Percentiles rank a stretch among this genome's conserved stretches.
Evolutionary conservation across 345 rosid genomes (phyloP).

Genomic region (Pistacia vera): DNA sequence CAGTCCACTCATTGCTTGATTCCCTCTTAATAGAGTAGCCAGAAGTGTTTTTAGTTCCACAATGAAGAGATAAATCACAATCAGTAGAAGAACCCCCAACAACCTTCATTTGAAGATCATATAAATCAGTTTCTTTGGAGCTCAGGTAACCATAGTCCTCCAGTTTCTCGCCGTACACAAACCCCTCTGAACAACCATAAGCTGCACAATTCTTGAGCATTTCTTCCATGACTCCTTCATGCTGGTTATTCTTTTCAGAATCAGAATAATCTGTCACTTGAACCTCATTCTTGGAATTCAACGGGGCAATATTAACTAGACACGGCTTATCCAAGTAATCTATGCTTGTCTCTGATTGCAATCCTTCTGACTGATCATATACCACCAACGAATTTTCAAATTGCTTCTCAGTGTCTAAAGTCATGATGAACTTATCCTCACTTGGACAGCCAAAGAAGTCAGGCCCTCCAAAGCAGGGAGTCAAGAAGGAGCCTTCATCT

Average conservation of each 20-base stretch:
- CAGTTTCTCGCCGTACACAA: conserved; percentile 19
- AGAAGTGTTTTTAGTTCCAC: conserved; percentile 9
- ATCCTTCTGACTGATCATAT: conserved; percentile 43
- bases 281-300: conserved; percentile 26
- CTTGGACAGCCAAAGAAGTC: conserved; percentile 65
- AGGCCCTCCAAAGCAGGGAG: conserved; percentile 56
- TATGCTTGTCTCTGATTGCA: conserved; percentile 36
- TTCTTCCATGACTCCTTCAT: conserved; percentile 18
- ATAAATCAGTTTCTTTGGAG: conserved; percentile 29
- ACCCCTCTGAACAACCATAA: conserved; percentile 20
- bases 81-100: conserved; percentile 18
- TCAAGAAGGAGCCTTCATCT: conserved; percentile 73
- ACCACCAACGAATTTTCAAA: conserved; percentile 37
- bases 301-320: conserved; percentile 29
- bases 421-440: conserved; percentile 77
- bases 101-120: conserved; percentile 23
- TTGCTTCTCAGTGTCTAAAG: conserved; percentile 41
- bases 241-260: conserved; percentile 26
- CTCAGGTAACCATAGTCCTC: conserved; percentile 16
- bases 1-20: conserved; percentile 26
- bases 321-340: conserved; percentile 61
- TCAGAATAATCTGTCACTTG: conserved; percentile 27
- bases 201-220: conserved; percentile 16
- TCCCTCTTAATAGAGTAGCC: conserved; percentile 15
- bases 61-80: conserved; percentile 17